Conservation (phyloP, 306 rosid species). For the Cucumis melo region DNA sequence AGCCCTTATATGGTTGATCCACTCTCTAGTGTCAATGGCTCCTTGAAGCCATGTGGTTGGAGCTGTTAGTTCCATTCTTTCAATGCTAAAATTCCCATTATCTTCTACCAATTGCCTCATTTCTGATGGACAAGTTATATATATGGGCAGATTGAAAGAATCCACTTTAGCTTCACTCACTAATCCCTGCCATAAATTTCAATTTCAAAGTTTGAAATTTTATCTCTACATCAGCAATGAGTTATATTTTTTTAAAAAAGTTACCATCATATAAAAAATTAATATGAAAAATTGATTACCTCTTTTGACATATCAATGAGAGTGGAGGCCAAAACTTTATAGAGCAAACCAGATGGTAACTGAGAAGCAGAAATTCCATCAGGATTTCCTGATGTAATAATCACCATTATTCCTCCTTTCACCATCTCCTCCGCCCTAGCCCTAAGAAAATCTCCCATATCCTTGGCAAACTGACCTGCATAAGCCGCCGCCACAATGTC, state of each 20-base stretch:
- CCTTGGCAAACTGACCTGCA: conserved; percentile 12
- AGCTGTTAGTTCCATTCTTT: conserved; percentile 24
- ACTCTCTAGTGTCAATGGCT: conserved; percentile 1
- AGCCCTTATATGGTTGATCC: conserved; percentile 30
- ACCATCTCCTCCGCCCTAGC: conserved; percentile 30
- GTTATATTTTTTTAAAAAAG: too few relatives aligned
- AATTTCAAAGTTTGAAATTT: too few relatives aligned
- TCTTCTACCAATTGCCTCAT: conserved; percentile 20
- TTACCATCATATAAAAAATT: too few relatives aligned
- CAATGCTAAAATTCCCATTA: conserved; percentile 32
- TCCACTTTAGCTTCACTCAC: conserved; percentile 31
- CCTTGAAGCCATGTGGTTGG: conserved; percentile 32
- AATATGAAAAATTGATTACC: conserved; percentile 14
- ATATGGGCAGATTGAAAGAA: conserved; percentile 39
- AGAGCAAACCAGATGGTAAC: not conserved
- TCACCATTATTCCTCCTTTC: conserved; percentile 22
- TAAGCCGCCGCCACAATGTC: conserved; percentile 14
- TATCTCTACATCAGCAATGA: too few relatives aligned
- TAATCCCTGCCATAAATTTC: conserved; percentile 16
- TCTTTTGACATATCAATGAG: conserved; percentile 30
- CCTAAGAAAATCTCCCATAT: conserved; percentile 19
- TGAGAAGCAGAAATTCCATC: conserved; percentile 1
- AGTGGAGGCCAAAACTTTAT: conserved; percentile 8
- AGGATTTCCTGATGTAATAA: conserved; percentile 5
- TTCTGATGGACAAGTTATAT: conserved; percentile 32